phyloP scores from a whole-genome alignment of 257 asterid genomes.

The Salvia rosmarinus region DNA sequence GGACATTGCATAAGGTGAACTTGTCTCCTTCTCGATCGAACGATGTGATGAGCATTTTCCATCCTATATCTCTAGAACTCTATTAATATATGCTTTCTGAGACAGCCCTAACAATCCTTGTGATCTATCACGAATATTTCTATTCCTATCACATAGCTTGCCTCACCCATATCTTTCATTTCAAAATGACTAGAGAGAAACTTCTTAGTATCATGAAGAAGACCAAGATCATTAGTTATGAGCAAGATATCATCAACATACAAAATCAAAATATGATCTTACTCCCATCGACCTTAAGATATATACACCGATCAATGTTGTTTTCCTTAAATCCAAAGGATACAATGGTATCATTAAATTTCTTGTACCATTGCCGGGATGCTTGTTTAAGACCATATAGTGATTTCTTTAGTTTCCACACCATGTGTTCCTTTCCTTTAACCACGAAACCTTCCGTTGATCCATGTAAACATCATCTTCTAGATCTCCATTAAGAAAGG shows the following conservation, averaged over 20 bases:
- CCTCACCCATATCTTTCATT: too few relatives aligned
- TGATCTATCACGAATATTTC: too few relatives aligned
- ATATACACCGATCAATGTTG: not conserved
- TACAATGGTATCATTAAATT: not conserved
- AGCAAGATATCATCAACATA: conserved; percentile 13
- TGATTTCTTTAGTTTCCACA: not conserved
- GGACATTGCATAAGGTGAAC: too few relatives aligned
- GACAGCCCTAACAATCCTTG: too few relatives aligned
- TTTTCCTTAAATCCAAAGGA: not conserved
- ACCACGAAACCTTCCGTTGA: not conserved
- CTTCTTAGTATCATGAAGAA: not conserved
- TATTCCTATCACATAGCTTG: too few relatives aligned
- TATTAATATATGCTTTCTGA: too few relatives aligned
- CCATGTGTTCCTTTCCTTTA: not conserved
- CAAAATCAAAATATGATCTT: not conserved
- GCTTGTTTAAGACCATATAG: not conserved
- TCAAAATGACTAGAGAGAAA: not conserved
- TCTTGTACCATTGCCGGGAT: not conserved
- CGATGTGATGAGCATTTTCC: too few relatives aligned
- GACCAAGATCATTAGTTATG: not conserved
- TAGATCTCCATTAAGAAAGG: not conserved
- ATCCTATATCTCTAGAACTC: too few relatives aligned
- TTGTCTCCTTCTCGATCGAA: too few relatives aligned
- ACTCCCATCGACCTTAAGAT: conserved; percentile 8
- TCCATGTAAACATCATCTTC: not conserved